Percentiles rank a stretch among this genome's conserved stretches.
phyloP scores from a whole-genome alignment of 2,329 filamentous ascomycete species.

The Aspergillus thermomutatus region DNA sequence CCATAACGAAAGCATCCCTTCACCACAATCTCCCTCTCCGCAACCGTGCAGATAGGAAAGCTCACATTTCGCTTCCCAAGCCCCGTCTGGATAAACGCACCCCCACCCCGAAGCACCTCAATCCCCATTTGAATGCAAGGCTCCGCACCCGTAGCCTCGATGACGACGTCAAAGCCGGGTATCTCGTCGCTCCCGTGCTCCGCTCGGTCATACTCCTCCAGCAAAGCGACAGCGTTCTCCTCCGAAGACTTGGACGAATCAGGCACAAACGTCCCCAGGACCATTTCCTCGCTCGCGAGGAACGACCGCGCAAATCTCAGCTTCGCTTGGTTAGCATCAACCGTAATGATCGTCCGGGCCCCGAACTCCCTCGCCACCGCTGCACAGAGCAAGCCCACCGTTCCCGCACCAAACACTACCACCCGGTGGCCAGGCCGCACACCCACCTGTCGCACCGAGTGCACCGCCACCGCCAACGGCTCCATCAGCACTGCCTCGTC shows the following conservation, averaged over 20 bases:
- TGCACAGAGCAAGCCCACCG: slow-evolving; percentile 61
- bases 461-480: slow-evolving; percentile 48
- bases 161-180: slow-evolving; percentile 37
- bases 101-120: slow-evolving; percentile 31
- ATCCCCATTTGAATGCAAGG: slow-evolving; percentile 46
- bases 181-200: slow-evolving; percentile 4
- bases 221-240: slow-evolving; percentile 28
- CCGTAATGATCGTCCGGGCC: slow-evolving; percentile 57
- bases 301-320: slow-evolving; percentile 50
- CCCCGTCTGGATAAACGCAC: slow-evolving; percentile 34
- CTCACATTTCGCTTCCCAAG: slow-evolving; percentile 37
- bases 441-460: slow-evolving; percentile 39
- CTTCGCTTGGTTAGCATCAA: slow-evolving; percentile 59
- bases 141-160: slow-evolving; percentile 44
- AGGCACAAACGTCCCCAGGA: slow-evolving; percentile 11
- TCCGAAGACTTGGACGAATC: slow-evolving; percentile 8
- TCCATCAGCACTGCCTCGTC: slow-evolving; percentile 48
- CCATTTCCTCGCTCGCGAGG: slow-evolving; percentile 1
- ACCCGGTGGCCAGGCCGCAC: slow-evolving; percentile 40
- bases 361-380: slow-evolving; percentile 61
- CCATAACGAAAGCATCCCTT: slow-evolving; percentile 34
- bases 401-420: slow-evolving; percentile 63
- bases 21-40: slow-evolving; percentile 33
- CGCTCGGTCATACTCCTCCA: slow-evolving; percentile 35
- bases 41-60: slow-evolving; percentile 35